phyloP scores from a whole-genome alignment of 2,329 filamentous ascomycete genomes.

The Cylindrodendrum hubeiense region DNA sequence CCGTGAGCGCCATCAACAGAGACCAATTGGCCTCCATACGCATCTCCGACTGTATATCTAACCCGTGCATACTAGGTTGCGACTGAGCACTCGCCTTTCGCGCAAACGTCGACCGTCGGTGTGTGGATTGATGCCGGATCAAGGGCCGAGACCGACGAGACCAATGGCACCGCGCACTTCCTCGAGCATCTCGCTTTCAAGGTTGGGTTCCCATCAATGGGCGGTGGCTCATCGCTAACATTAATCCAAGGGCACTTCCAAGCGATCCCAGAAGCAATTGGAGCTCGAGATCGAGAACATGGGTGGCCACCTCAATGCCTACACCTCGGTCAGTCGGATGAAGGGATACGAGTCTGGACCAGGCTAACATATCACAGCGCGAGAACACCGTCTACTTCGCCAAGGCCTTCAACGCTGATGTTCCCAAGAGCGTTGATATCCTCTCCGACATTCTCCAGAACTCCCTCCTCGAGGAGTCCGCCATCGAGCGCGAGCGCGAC shows the following conservation, averaged over 20 bases:
- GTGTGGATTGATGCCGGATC: conserved; percentile 99
- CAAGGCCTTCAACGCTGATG: conserved; percentile 98
- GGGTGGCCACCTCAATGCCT: conserved; percentile 98
- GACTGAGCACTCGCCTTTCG: conserved; percentile 97
- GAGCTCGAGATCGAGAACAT: conserved; percentile 99
- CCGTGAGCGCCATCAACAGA: conserved; percentile 68
- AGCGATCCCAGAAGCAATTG: conserved; percentile 94
- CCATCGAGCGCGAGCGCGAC: conserved; percentile 97
- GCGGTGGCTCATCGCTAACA: conserved; percentile 32
- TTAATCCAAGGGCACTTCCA: conserved; percentile 82
- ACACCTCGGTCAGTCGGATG: conserved; percentile 86
- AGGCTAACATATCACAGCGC: conserved; percentile 68
- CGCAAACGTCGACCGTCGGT: conserved; percentile 97
- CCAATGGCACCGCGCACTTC: conserved; percentile 99
- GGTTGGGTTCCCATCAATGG: conserved; percentile 65
- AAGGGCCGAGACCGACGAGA: conserved; percentile 97
- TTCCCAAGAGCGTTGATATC: conserved; percentile 96
- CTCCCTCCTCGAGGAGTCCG: conserved; percentile 93
- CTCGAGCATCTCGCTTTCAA: conserved; percentile 99
- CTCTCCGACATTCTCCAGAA: conserved; percentile 99
- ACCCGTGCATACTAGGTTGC: conserved; percentile 76
- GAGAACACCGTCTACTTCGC: conserved; percentile 99
- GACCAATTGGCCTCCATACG: conserved; percentile 54
- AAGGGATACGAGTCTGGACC: conserved; percentile 34
- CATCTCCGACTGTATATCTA: conserved; percentile 37